Percentiles rank a stretch among this genome's conserved stretches.
These are phyloP conservation scores for Arthrocladium fulminans DNA, from an alignment of 2,329 filamentous ascomycete species.

Conservation along the genomic window DNA sequence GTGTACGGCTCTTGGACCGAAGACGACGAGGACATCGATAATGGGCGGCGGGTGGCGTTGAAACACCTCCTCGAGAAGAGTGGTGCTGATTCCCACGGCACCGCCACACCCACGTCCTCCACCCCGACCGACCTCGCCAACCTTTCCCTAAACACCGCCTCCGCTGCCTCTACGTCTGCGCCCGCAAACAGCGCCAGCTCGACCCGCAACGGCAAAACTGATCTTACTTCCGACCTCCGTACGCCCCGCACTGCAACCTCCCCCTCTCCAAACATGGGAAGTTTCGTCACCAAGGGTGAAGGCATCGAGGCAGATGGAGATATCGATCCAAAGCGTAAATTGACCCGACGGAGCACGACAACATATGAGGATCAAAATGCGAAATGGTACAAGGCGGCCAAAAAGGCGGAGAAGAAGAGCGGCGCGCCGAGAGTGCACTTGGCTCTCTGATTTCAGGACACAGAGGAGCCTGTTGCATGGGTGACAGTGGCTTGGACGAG, in stretches of 20 bases:
- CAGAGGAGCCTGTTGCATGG: too few species aligned
- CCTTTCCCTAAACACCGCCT: not conserved
- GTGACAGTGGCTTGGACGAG: not conserved
- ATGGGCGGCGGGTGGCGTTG: constrained; percentile 1
- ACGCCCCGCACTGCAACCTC: not conserved
- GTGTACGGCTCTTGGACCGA: constrained; percentile 20
- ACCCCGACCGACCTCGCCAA: constrained; percentile 1
- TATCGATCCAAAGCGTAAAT: not conserved
- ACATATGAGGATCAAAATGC: constrained; percentile 20
- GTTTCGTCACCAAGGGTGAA: constrained; percentile 6
- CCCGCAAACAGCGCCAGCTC: not conserved
- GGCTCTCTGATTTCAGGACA: constrained; percentile 13
- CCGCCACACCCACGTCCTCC: constrained; percentile 1
- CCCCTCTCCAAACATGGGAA: not conserved
- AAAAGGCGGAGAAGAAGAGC: constrained; percentile 22
- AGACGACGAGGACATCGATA: constrained; percentile 18
- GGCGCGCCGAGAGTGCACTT: constrained; percentile 21
- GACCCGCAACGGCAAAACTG: not conserved
- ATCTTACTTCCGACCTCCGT: not conserved
- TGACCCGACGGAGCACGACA: not conserved
- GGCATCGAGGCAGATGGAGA: constrained; percentile 3
- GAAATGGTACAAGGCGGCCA: constrained; percentile 25
- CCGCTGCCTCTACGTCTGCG: too few species aligned
- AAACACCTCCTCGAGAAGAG: not conserved
- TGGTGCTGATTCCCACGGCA: constrained; percentile 1